Evolutionary conservation across 208 protist genomes (phyloP), one percentile per base, ranked within the genome.

Genomic region (Tritrichomonas foetus): DNA sequence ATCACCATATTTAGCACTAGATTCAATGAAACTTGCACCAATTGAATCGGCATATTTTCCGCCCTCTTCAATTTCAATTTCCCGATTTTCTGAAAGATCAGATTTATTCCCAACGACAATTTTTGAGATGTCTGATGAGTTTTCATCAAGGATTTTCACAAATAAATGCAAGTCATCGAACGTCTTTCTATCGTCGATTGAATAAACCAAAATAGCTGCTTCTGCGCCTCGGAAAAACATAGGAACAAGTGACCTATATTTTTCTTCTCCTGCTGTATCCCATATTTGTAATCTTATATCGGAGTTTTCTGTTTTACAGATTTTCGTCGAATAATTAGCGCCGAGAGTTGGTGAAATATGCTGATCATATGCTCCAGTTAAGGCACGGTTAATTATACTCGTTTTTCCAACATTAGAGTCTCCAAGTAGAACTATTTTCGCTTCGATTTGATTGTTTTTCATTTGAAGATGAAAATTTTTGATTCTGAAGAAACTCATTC

Each of bases 401-500:
- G 74, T 84, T 84, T 84, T 84, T 49, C 74, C 74, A 84, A 84
- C 74, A 49, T 3, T 53, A 84, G 11, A 13, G 20, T 84, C 74
- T 33, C 74, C 74, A 84, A 84, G 5, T 33, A 84, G 20, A 49
- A 84, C 25, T 33, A 84, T 33, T 84, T 84, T 84, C 11, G 53
- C 53, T 22, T 61, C 16, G 16, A 61, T 61, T 61, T 61, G 11
- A 61, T 61, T 61, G 53, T 61, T 61, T n/a, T n/a, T n/a, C n/a
- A n/a, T n/a, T n/a, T n/a, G n/a, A n/a, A n/a, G n/a, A n/a, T n/a
- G n/a, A n/a, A n/a, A n/a, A n/a, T n/a, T n/a, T n/a, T n/a, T n/a
- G n/a, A n/a, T n/a, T n/a, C n/a, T n/a, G n/a, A n/a, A n/a, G n/a
- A n/a, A n/a, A n/a, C n/a, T n/a, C n/a, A n/a, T n/a, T n/a, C n/a